Base-by-base conservation (phyloP, 257 asterid species). In the Coffea eugenioides region DNA sequence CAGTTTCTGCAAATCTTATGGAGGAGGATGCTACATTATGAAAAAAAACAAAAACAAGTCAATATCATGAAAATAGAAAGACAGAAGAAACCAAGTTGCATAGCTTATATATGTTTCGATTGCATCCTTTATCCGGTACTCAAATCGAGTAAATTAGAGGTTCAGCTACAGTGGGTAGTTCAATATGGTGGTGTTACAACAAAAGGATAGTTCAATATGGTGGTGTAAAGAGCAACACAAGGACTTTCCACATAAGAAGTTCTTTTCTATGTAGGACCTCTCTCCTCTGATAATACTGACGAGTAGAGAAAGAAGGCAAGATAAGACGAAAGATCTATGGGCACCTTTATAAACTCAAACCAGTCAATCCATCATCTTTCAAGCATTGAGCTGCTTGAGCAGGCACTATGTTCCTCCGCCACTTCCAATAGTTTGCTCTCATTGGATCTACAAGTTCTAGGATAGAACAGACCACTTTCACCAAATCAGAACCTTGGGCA, bases 371-470 rank as follows among this genome's bases (percentile, higher is more conserved):
- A 36, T 82, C 87, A 31, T 69, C 57, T 51, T 77, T 78, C 80
- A 13, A 69, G 70, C 34, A 57, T 5, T 46, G 41, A 80, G 77
- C 34, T 80, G 76, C 80, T 80, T 65, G 85, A 81, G 77, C 75
- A 74, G 80, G 69, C 76, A 84, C 49, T 7, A 67, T 87, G 85
- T 78, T 80, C 83, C 79, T 88, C 71, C 99, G 94, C 99, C 99
- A 95, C 84, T 89, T 91, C 99, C 99, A 95, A 80, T 95, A 95
- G 68, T 80, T 91, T 79, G 81, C 89, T 88, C 99, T 91, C 62
- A 90, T 87, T 45, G 97, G 98, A 87, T 93, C 99, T 75, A 83
- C 86, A 75, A 77, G 77, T 84, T 88, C 89, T 88, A 93, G 86
- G 86, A 89, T 71, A 41, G 87, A 86, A 54, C 93, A 92, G 12